Conservation (phyloP, 495 filamentous ascomycete genomes). For the Penicillium paxilli region DNA sequence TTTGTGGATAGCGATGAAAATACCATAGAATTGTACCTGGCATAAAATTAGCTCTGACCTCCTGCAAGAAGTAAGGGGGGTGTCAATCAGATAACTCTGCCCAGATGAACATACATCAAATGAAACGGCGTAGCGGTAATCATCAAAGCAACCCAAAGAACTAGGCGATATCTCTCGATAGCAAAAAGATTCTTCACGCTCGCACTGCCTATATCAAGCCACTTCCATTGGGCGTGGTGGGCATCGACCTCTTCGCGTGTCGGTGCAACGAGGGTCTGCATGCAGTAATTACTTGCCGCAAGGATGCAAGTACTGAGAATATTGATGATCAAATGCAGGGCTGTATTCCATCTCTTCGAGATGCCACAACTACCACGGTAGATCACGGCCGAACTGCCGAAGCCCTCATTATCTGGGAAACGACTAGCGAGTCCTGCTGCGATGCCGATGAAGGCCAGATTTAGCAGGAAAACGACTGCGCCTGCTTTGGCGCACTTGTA, state of each 20-base stretch:
- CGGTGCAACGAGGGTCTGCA: slow-evolving; percentile 37
- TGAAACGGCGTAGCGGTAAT: slow-evolving; percentile 22
- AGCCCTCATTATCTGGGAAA: neutral
- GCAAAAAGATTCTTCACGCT: slow-evolving; percentile 16
- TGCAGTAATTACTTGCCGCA: slow-evolving; percentile 36
- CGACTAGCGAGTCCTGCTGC: neutral
- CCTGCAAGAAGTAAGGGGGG: neutral
- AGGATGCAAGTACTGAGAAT: slow-evolving; percentile 30
- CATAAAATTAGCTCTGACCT: neutral
- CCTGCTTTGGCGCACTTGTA: neutral
- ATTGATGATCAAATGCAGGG: slow-evolving; percentile 32
- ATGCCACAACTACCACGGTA: slow-evolving; percentile 2
- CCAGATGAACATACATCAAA: slow-evolving; percentile 22
- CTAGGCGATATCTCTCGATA: slow-evolving; percentile 2
- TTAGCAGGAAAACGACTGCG: neutral
- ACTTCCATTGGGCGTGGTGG: slow-evolving; percentile 13
- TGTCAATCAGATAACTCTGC: too few relatives aligned
- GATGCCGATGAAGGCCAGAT: neutral
- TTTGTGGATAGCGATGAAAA: slow-evolving; percentile 8
- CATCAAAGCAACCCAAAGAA: slow-evolving; percentile 13
- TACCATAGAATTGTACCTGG: slow-evolving; percentile 17
- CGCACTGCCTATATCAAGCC: slow-evolving; percentile 25
- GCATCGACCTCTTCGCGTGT: slow-evolving; percentile 24
- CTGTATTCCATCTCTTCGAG: slow-evolving; percentile 8
- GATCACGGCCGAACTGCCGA: neutral